Evolutionary conservation across 2,329 filamentous ascomycete species (phyloP).

Genomic region (Epichloe amarillans): DNA sequence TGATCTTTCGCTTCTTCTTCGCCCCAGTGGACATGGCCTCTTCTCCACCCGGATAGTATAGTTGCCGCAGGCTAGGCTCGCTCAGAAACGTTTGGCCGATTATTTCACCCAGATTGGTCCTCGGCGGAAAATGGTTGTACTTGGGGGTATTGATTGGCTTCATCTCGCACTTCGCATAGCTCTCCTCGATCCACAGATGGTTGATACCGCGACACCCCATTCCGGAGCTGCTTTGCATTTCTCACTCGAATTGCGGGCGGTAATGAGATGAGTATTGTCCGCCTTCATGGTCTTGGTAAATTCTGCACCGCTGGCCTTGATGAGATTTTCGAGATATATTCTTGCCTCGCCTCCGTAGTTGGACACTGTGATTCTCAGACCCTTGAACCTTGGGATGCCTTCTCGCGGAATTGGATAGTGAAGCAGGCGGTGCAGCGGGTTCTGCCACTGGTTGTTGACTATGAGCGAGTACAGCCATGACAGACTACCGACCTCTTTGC

Average conservation of each 20-base stretch:
- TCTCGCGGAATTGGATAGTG: constrained; percentile 76
- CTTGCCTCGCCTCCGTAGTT: constrained; percentile 94
- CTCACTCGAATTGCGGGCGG: constrained; percentile 77
- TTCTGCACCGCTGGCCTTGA: constrained; percentile 68
- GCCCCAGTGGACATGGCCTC: constrained; percentile 28
- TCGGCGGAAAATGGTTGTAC: constrained; percentile 75
- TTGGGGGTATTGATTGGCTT: constrained; percentile 58
- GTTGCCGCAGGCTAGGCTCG: constrained; percentile 40
- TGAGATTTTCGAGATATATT: constrained; percentile 84
- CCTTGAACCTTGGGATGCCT: constrained; percentile 68
- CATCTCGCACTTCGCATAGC: constrained; percentile 76
- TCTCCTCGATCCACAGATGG: constrained; percentile 95
- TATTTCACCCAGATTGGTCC: constrained; percentile 86
- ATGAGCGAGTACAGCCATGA: constrained; percentile 92
- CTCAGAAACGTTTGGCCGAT: constrained; percentile 82
- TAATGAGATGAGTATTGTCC: constrained; percentile 92
- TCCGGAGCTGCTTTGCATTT: constrained; percentile 87
- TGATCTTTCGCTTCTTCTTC: constrained; percentile 35
- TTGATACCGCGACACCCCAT: constrained; percentile 83
- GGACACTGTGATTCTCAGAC: constrained; percentile 72
- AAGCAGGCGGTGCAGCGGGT: constrained; percentile 65
- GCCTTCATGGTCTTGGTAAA: constrained; percentile 93
- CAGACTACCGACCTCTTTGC: constrained; percentile 80
- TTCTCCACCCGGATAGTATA: constrained; percentile 55
- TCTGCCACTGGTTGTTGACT: constrained; percentile 77